phyloP scores from a whole-genome alignment of 2,329 filamentous ascomycete species.

The Colletotrichum agaves region DNA sequence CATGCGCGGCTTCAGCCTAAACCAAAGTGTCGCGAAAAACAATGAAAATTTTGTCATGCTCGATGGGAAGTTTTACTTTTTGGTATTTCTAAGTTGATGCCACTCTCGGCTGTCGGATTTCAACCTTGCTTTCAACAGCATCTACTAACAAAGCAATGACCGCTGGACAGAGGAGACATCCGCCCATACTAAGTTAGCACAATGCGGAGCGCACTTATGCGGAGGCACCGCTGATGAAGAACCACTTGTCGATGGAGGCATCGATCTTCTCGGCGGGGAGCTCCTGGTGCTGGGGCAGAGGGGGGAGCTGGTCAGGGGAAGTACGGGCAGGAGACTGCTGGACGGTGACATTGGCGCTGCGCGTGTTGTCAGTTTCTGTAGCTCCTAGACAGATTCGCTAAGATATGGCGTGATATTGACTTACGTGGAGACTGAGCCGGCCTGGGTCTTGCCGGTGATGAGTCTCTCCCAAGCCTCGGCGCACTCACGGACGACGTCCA shows the following conservation, averaged over 20 bases:
- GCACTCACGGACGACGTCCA: slow-evolving; percentile 95
- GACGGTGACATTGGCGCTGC: slow-evolving; percentile 85
- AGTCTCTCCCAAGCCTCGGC: slow-evolving; percentile 97
- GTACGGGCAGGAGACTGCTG: slow-evolving; percentile 78
- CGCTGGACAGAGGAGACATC: not conserved
- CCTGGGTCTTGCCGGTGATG: slow-evolving; percentile 86
- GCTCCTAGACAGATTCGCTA: slow-evolving; percentile 16
- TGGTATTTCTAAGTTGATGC: slow-evolving; percentile 28
- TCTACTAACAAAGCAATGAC: slow-evolving; percentile 20
- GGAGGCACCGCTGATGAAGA: slow-evolving; percentile 99
- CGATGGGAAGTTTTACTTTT: slow-evolving; percentile 15
- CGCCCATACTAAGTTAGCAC: slow-evolving; percentile 1
- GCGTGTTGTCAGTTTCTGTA: slow-evolving; percentile 44
- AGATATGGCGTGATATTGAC: slow-evolving; percentile 49
- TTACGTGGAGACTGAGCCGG: slow-evolving; percentile 84
- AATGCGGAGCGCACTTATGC: slow-evolving; percentile 61
- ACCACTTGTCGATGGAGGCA: slow-evolving; percentile 99
- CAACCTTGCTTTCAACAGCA: slow-evolving; percentile 1
- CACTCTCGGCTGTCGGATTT: not conserved
- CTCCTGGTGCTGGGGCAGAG: slow-evolving; percentile 83
- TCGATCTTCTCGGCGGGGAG: slow-evolving; percentile 89
- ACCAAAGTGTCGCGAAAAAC: not conserved
- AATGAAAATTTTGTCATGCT: too few relatives aligned
- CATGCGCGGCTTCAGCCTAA: not conserved
- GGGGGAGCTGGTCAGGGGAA: slow-evolving; percentile 75